A percentile compares a stretch with the other conserved stretches of the same genome.
phyloP scores from a whole-genome alignment of 495 filamentous ascomycete genomes.

The Rhizodiscina lignyota region DNA sequence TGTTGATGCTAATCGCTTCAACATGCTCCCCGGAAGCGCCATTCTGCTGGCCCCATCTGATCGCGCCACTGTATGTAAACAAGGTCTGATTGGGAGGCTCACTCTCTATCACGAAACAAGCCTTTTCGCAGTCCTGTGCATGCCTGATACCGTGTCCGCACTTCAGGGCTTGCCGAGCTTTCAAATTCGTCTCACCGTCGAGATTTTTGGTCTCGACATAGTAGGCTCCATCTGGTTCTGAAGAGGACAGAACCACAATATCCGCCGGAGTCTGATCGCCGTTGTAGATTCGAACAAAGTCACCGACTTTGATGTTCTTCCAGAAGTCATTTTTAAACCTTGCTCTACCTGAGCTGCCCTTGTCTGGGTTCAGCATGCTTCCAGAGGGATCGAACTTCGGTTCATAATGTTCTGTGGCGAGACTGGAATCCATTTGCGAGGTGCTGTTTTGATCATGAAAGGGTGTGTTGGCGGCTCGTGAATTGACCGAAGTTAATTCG shows the following conservation, averaged over 20 bases:
- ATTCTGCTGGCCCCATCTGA: slow-evolving; percentile 67
- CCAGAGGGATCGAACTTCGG: too few species aligned
- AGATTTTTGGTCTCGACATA: slow-evolving; percentile 97
- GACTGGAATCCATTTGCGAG: too few species aligned
- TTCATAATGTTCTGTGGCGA: too few species aligned
- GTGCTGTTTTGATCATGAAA: too few species aligned
- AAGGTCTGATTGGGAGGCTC: slow-evolving; percentile 84
- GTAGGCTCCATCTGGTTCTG: slow-evolving; percentile 84
- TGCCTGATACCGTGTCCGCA: slow-evolving; percentile 68
- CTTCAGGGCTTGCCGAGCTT: slow-evolving; percentile 80
- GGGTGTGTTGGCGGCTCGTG: too few species aligned
- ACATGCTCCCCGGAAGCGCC: slow-evolving; percentile 55
- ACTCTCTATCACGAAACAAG: slow-evolving; percentile 76
- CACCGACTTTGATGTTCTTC: slow-evolving; percentile 90
- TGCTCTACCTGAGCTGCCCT: slow-evolving; percentile 66
- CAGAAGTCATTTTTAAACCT: slow-evolving; percentile 80
- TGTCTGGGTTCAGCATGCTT: slow-evolving; percentile 38
- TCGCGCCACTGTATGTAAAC: slow-evolving; percentile 78
- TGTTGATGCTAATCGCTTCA: slow-evolving; percentile 87
- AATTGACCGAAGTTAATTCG: too few species aligned
- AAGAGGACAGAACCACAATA: slow-evolving; percentile 82
- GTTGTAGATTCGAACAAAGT: slow-evolving; percentile 92
- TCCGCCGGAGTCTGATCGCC: slow-evolving; percentile 92
- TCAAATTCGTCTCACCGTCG: slow-evolving; percentile 94
- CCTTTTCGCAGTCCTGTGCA: too few species aligned